These are phyloP conservation scores for Amaranthus cruentus DNA, from an alignment of 148 eudicot species.

Conservation along the genomic window DNA sequence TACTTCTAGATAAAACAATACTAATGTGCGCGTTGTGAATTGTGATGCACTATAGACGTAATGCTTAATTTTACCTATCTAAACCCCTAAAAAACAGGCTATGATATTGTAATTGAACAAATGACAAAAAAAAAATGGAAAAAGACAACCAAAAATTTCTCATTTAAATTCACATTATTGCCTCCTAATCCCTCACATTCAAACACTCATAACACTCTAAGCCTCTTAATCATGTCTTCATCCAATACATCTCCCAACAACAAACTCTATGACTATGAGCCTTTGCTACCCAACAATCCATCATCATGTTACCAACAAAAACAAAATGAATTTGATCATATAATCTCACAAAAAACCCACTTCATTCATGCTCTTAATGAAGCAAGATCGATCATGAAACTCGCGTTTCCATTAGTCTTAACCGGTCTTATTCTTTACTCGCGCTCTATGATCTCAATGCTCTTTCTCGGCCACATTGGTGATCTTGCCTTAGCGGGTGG, in stretches of 20 bases:
- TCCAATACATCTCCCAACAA: conserved; percentile 22
- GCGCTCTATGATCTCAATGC: conserved; percentile 72
- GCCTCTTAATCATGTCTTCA: conserved; percentile 18
- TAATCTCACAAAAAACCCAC: conserved; percentile 28
- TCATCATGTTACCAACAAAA: conserved; percentile 19
- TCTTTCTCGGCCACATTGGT: conserved; percentile 64
- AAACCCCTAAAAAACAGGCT: not conserved
- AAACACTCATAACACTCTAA: not conserved
- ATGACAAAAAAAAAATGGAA: not conserved
- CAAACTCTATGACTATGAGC: conserved; percentile 12
- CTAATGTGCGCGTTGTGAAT: not conserved
- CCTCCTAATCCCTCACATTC: conserved; percentile 22
- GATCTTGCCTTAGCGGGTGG: conserved; percentile 68
- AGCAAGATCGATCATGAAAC: conserved; percentile 36
- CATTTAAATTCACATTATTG: conserved; percentile 21
- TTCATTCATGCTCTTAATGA: conserved; percentile 36
- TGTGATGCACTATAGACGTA: not conserved
- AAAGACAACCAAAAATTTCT: not conserved
- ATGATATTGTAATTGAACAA: too few relatives aligned
- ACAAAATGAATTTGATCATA: conserved; percentile 12
- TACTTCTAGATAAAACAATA: not conserved
- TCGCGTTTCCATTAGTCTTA: conserved; percentile 57
- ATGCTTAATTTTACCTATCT: not conserved
- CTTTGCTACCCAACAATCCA: conserved; percentile 26
- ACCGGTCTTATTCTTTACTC: conserved; percentile 62